phyloP scores from a whole-genome alignment of 2,329 filamentous ascomycete genomes.

The Neurospora crassa region DNA sequence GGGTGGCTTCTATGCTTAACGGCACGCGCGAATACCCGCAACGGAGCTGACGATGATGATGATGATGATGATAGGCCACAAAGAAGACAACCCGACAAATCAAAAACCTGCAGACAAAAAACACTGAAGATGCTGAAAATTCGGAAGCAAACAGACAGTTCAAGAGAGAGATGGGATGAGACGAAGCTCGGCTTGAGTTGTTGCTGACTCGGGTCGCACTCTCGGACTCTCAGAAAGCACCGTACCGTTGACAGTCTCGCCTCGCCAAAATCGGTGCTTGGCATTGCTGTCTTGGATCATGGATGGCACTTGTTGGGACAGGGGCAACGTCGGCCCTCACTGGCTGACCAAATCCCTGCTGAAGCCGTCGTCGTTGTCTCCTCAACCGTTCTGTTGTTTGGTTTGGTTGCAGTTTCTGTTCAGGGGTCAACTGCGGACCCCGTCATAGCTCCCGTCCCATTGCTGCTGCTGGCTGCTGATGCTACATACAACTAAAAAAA shows the following conservation, averaged over 20 bases:
- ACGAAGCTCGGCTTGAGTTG: neutral
- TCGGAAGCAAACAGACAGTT: neutral
- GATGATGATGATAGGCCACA: neutral
- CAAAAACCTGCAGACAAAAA: neutral
- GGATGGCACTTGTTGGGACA: neutral
- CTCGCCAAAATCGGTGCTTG: neutral
- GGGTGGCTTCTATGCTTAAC: neutral
- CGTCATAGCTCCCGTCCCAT: neutral
- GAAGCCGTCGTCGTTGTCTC: neutral
- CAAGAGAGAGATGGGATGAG: neutral
- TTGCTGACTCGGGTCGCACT: neutral
- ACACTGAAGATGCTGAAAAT: neutral
- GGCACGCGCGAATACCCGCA: neutral
- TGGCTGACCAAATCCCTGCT: neutral
- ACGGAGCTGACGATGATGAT: neutral
- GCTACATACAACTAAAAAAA: too few species aligned
- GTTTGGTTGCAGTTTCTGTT: neutral
- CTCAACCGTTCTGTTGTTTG: neutral
- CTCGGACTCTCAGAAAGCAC: neutral
- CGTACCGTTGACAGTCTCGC: neutral
- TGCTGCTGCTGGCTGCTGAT: neutral
- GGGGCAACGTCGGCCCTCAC: neutral
- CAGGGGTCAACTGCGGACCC: neutral
- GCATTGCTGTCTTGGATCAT: neutral
- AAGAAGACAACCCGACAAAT: neutral